Evolutionary conservation across 768 basidiomycete species (phyloP), one percentile per base, ranked within the genome.

Genomic region (Roridomyces roridus): DNA sequence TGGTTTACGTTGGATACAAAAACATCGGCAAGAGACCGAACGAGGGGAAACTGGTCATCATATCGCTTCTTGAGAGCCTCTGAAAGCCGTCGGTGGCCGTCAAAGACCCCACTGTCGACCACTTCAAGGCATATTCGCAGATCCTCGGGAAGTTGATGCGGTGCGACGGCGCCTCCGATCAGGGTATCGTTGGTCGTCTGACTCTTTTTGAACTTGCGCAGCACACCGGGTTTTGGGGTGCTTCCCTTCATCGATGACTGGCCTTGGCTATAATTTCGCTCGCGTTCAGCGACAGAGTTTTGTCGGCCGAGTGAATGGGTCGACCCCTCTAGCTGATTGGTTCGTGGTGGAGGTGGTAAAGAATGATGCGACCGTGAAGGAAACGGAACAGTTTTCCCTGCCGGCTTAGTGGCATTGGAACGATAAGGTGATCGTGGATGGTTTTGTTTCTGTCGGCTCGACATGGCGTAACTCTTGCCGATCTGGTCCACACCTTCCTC

Each of bases 1-100:
- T 18, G 45, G 80, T 91, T 74, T 70, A 96, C 95, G 75, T 93
- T 94, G 10, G 88, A 85, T 21, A 95, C 91, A 72, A 98, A 98
- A n/a, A 98, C 93, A 65, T 98, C 96, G 51, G 96, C 95, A 35
- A 98, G 81, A 25, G 89, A 91, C 48, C 96, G 82, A 31, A 98
- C 96, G 31, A 98, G 81, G 14, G 96, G 96, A 68, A 91, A 98
- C 63, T 98, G 96, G 64, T 97, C 94, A 51, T 96, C 94, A 61
- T 98, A 98, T 37, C 95, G 82, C 74, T 92, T 95, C 68, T 84
- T 85, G 64, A 99, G 73, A 20, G 91, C 91, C 46, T 91, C 90
- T 49, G 87, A 90, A 29, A 99, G 81, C 63, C 87, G 84, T 64
- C 89, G 81, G 72, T 99, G 97, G 2, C 97, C 96, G 37, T 92